Evolutionary conservation across 495 filamentous ascomycete genomes (phyloP).

Genomic region (Penicillium argentinense): DNA sequence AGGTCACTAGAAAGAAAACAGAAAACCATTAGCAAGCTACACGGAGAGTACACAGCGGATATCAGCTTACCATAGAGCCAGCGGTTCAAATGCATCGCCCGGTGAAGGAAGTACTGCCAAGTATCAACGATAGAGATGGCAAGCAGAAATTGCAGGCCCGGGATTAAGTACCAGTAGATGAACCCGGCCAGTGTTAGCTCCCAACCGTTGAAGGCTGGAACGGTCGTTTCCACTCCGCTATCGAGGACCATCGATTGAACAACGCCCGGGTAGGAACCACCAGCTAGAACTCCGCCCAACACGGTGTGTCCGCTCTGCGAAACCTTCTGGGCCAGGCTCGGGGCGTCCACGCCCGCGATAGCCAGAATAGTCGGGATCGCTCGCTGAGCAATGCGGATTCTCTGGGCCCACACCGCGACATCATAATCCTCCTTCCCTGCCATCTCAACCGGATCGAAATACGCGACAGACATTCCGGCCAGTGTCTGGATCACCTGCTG

Average conservation of each 20-base stretch:
- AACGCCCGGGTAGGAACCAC: conserved; percentile 66
- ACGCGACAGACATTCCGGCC: conserved; percentile 58
- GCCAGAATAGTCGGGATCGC: conserved; percentile 60
- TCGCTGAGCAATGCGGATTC: conserved; percentile 69
- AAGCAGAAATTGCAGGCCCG: conserved; percentile 68
- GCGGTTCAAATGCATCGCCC: conserved; percentile 90
- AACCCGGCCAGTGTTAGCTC: conserved; percentile 69
- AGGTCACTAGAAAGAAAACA: conserved; percentile 68
- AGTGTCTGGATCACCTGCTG: conserved; percentile 86
- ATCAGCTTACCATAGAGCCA: conserved; percentile 96
- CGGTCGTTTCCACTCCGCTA: conserved; percentile 32
- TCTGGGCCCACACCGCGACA: conserved; percentile 75
- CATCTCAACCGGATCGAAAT: conserved; percentile 63
- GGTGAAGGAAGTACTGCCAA: conserved; percentile 96
- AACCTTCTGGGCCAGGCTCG: conserved; percentile 35
- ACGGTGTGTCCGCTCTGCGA: conserved; percentile 54
- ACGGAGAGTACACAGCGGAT: too few relatives aligned
- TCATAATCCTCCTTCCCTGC: conserved; percentile 79
- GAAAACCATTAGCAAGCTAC: too few relatives aligned
- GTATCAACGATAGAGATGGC: conserved; percentile 81
- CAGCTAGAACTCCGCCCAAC: conserved; percentile 66
- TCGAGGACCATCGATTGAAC: conserved; percentile 35
- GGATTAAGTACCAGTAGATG: conserved; percentile 78
- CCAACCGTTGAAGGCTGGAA: conserved; percentile 56
- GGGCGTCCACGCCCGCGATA: conserved; percentile 42